A percentile compares a stretch with the other conserved stretches of the same genome.
Evolutionary conservation across 1,284 basidiomycete genomes (phyloP).

Genomic region (Cystobasidium sp.): DNA sequence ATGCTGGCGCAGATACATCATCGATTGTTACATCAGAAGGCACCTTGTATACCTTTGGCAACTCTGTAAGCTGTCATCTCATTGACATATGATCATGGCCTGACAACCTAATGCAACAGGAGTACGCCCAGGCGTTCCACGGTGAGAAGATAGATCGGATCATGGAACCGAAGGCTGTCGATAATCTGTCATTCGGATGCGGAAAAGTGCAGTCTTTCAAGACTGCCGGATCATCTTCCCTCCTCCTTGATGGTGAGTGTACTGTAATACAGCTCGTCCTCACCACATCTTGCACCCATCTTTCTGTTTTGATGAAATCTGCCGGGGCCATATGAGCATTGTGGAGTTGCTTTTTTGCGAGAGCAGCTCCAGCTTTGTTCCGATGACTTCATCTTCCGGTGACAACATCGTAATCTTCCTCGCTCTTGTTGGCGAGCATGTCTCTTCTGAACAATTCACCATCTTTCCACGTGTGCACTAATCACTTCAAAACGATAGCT

Average conservation of each 20-base stretch:
- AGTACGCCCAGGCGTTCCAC: slow-evolving; percentile 51
- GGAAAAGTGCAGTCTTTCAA: slow-evolving; percentile 45
- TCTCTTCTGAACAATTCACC: slow-evolving; percentile 31
- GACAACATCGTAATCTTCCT: slow-evolving; percentile 37
- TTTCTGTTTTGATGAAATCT: slow-evolving; percentile 44
- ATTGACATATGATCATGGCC: background rate
- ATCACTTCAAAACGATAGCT: background rate
- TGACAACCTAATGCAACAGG: slow-evolving; percentile 34
- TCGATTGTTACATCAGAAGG: slow-evolving; percentile 48
- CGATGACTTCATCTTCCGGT: slow-evolving; percentile 38
- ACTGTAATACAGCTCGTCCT: background rate
- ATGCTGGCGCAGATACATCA: slow-evolving; percentile 49
- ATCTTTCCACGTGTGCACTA: background rate
- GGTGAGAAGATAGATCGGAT: slow-evolving; percentile 66
- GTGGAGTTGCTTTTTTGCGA: slow-evolving; percentile 1
- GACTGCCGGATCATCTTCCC: slow-evolving; percentile 49
- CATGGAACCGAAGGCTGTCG: slow-evolving; percentile 78
- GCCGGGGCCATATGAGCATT: slow-evolving; percentile 52
- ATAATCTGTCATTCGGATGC: slow-evolving; percentile 58
- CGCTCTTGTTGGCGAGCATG: background rate
- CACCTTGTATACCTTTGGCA: slow-evolving; percentile 49
- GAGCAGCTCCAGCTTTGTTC: slow-evolving; percentile 20
- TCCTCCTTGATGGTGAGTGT: slow-evolving; percentile 50
- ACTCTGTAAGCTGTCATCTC: slow-evolving; percentile 46
- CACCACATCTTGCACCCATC: background rate